Evolutionary conservation across 139 green algal genomes (phyloP).

Genomic region (Desmodesmus armatus): DNA sequence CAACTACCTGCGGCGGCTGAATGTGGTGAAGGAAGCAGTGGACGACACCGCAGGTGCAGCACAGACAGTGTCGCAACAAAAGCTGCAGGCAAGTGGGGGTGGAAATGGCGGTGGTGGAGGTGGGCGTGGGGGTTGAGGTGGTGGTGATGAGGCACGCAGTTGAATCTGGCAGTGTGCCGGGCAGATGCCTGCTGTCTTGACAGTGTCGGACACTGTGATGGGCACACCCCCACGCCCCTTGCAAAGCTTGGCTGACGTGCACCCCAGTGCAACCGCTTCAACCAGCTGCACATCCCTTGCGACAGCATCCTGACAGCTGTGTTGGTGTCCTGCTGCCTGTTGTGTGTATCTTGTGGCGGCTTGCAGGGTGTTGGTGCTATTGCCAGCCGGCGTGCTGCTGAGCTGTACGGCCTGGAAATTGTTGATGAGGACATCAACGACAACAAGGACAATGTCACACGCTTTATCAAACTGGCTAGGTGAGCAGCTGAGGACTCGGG

Average conservation of each 20-base stretch:
- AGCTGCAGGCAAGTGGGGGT: no score
- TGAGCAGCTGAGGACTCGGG: no score
- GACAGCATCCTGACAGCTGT: not conserved
- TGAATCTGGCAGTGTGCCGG: no score
- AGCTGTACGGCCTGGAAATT: conserved; percentile 74
- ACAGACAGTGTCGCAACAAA: conserved; percentile 44
- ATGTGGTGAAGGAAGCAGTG: conserved; percentile 84
- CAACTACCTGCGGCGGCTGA: conserved; percentile 75
- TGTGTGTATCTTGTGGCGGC: conserved; percentile 8
- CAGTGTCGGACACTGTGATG: no score
- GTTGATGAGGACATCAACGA: conserved; percentile 81
- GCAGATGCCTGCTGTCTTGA: no score
- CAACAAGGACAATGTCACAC: conserved; percentile 91
- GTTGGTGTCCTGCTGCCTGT: not conserved
- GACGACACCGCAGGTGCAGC: conserved; percentile 96
- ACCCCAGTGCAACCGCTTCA: not conserved
- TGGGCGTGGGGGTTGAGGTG: no score
- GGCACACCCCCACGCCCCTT: no score
- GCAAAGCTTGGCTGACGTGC: not conserved
- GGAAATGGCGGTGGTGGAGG: no score
- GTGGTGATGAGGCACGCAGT: no score
- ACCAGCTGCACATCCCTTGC: not conserved
- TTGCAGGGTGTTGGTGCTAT: conserved; percentile 59
- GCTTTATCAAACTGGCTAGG: conserved; percentile 95
- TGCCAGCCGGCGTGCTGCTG: conserved; percentile 60